Conservation (phyloP, 1,284 basidiomycete species). For the Ustilago cynodontis region DNA sequence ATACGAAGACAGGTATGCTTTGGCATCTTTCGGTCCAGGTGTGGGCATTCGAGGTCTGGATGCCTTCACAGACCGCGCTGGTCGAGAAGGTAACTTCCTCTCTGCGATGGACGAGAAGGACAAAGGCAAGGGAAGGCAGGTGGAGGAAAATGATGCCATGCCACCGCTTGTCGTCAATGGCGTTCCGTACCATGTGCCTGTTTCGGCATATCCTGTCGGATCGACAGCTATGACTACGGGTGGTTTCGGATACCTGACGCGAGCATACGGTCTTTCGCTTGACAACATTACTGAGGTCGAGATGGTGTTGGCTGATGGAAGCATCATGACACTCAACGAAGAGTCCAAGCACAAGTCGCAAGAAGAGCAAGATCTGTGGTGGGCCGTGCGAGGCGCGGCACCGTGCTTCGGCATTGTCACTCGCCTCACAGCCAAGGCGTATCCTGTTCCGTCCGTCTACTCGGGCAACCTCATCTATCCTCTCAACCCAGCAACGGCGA, state of each 20-base stretch:
- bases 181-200: slow-evolving; percentile 61
- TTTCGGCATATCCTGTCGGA: slow-evolving; percentile 75
- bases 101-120: slow-evolving; percentile 21
- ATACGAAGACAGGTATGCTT: slow-evolving; percentile 50
- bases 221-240: slow-evolving; percentile 85
- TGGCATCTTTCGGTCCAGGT: slow-evolving; percentile 58
- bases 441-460: slow-evolving; percentile 86
- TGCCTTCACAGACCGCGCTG: slow-evolving; percentile 57
- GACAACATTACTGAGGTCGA: slow-evolving; percentile 64
- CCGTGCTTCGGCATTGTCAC: slow-evolving; percentile 86
- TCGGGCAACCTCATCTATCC: slow-evolving; percentile 90
- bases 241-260: slow-evolving; percentile 88
- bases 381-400: slow-evolving; percentile 87
- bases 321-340: slow-evolving; percentile 58
- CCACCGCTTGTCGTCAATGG: slow-evolving; percentile 49
- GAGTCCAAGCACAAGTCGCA: slow-evolving; percentile 46
- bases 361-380: slow-evolving; percentile 77
- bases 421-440: slow-evolving; percentile 85
- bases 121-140: slow-evolving; percentile 41
- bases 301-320: slow-evolving; percentile 65
- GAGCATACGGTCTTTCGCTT: slow-evolving; percentile 78
- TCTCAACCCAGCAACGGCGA: slow-evolving; percentile 83
- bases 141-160: slow-evolving; percentile 11
- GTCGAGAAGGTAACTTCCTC: slow-evolving; percentile 47
- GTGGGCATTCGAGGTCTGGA: slow-evolving; percentile 55